Evolutionary conservation across 306 rosid species (phyloP).

Genomic region (Cicer bijugum): DNA sequence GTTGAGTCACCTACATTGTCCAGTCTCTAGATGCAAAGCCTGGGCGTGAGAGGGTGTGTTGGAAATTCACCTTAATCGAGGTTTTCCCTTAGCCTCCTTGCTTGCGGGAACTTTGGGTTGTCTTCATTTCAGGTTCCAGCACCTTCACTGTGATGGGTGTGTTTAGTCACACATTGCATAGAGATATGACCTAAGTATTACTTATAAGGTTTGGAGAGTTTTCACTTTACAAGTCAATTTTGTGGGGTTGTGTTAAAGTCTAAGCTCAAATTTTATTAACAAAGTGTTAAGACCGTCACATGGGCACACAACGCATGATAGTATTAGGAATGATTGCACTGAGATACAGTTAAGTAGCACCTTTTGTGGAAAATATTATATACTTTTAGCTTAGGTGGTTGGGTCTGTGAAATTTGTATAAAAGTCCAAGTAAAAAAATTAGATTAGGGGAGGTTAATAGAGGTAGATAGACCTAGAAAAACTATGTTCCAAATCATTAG

Average conservation of each 20-base stretch:
- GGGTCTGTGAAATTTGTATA: neutral
- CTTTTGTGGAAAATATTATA: neutral
- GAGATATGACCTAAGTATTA: neutral
- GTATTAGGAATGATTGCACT: neutral
- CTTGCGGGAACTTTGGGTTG: neutral
- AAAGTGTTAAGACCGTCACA: neutral
- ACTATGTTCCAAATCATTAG: conserved; percentile 8
- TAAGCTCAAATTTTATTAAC: neutral
- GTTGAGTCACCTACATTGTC: neutral
- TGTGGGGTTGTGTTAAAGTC: neutral
- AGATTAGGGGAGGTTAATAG: conserved; percentile 7
- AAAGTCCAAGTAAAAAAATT: neutral
- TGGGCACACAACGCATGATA: neutral
- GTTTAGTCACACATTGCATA: neutral
- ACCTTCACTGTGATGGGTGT: neutral
- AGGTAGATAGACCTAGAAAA: conserved; percentile 11
- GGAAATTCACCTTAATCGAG: conserved; percentile 1
- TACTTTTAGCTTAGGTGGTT: neutral
- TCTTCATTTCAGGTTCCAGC: neutral
- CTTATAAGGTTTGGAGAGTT: neutral
- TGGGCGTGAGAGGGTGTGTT: neutral
- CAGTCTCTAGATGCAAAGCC: neutral
- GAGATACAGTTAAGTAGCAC: neutral
- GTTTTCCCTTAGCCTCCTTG: neutral
- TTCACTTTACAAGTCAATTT: neutral